phyloP scores from a whole-genome alignment of 306 rosid genomes.

The Castanopsis chinensis region DNA sequence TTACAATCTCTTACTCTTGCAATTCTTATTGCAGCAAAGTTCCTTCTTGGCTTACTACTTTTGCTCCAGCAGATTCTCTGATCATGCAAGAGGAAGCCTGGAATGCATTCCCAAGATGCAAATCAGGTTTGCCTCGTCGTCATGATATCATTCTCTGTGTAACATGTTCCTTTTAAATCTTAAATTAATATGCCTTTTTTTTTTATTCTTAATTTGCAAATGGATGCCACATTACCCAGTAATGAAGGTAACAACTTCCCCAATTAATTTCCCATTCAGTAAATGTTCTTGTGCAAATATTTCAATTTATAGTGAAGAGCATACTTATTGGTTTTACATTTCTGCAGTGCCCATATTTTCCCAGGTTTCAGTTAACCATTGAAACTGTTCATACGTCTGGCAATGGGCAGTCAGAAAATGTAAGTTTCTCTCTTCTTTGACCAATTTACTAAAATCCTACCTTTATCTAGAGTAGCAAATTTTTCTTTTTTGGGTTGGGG shows the following conservation, averaged over 20 bases:
- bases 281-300: background rate
- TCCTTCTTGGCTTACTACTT: conserved; percentile 45
- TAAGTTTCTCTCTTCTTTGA: conserved; percentile 10
- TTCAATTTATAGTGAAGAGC: background rate
- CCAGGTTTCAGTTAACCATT: conserved; percentile 40
- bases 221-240: conserved; percentile 24
- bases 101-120: conserved; percentile 54
- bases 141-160: background rate
- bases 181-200: conserved; percentile 4
- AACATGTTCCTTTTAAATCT: background rate
- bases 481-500: too few relatives aligned
- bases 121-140: conserved; percentile 37
- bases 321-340: conserved; percentile 5
- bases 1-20: conserved; percentile 2
- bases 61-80: conserved; percentile 49
- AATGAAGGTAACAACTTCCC: conserved; percentile 30
- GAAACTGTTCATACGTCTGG: conserved; percentile 41
- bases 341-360: conserved; percentile 48
- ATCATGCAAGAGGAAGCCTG: conserved; percentile 52
- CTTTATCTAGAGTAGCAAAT: background rate
- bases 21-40: conserved; percentile 38
- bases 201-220: conserved; percentile 7
- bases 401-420: conserved; percentile 45
- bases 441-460: background rate
- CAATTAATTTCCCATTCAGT: background rate